These are phyloP conservation scores for Mycena epipterygia DNA, from an alignment of 768 basidiomycete genomes.

Conservation along the genomic window DNA sequence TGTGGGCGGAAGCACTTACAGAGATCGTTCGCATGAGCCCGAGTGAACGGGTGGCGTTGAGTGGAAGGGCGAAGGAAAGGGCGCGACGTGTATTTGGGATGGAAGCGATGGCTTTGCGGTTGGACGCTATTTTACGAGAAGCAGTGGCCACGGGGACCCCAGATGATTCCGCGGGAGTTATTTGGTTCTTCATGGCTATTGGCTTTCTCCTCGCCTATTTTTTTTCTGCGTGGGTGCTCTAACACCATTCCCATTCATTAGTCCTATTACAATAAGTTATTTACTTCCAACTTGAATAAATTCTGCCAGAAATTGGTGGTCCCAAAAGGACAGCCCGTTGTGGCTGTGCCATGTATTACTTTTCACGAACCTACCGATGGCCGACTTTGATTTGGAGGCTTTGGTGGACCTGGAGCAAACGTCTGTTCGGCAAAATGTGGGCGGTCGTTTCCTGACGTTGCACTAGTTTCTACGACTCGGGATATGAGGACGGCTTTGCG, in stretches of 20 bases:
- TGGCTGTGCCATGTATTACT: too few species aligned
- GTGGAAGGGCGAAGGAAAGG: slow-evolving; percentile 67
- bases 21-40: slow-evolving; percentile 66
- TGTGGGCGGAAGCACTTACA: slow-evolving; percentile 79
- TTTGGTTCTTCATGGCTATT: slow-evolving; percentile 18
- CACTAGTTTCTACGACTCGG: slow-evolving; percentile 83
- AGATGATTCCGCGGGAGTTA: slow-evolving; percentile 39
- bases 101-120: slow-evolving; percentile 75
- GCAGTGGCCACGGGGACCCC: slow-evolving; percentile 68
- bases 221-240: slow-evolving; percentile 10
- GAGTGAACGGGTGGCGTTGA: slow-evolving; percentile 62
- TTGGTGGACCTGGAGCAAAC: slow-evolving; percentile 75
- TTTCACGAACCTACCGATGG: slow-evolving; percentile 14
- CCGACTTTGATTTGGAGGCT: slow-evolving; percentile 69
- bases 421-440: slow-evolving; percentile 48
- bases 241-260: too few species aligned
- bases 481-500: slow-evolving; percentile 81
- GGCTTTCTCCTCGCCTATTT: slow-evolving; percentile 30
- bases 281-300: slow-evolving; percentile 6
- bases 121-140: slow-evolving; percentile 69
- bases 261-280: not conserved
- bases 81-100: slow-evolving; percentile 80
- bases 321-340: too few species aligned
- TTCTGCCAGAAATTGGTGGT: slow-evolving; percentile 69
- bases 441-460: not conserved